phyloP scores from a whole-genome alignment of 163 green algal species.

The Botryococcus braunii region DNA sequence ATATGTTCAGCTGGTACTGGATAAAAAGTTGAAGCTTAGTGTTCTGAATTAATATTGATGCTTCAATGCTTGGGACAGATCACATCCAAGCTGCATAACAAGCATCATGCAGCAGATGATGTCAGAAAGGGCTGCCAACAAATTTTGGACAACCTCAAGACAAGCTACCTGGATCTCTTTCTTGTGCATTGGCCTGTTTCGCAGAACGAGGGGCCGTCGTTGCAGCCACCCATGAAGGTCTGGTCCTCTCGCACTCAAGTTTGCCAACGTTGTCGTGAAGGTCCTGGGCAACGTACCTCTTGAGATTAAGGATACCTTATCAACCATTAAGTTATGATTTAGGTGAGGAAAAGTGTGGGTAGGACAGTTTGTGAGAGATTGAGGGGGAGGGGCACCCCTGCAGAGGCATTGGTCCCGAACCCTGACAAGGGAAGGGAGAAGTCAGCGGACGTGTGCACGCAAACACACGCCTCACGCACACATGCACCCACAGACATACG shows the following conservation, averaged over 20 bases:
- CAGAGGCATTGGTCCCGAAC: too few species aligned
- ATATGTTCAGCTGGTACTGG: neutral
- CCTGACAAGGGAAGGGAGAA: too few species aligned
- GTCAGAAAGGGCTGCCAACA: neutral
- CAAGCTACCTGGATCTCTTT: conserved; percentile 88
- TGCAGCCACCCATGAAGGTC: conserved; percentile 9
- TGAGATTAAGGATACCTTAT: too few species aligned
- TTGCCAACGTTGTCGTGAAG: too few species aligned
- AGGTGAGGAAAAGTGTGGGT: too few species aligned
- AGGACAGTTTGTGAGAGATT: too few species aligned
- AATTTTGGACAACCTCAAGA: conserved; percentile 60
- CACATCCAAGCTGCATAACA: conserved; percentile 5
- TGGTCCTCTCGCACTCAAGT: neutral
- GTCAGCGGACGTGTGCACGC: too few species aligned
- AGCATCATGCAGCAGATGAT: neutral
- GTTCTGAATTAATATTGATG: neutral
- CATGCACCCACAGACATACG: too few species aligned
- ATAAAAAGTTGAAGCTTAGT: neutral
- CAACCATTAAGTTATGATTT: too few species aligned
- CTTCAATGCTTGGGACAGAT: neutral
- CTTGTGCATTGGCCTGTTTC: conserved; percentile 41
- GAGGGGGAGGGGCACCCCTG: too few species aligned
- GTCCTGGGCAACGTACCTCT: too few species aligned
- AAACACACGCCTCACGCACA: too few species aligned
- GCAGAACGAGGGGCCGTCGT: neutral